Evolutionary conservation across 192 early-diverging fungal genomes (phyloP).

Genomic region (Rhizophlyctis rosea): DNA sequence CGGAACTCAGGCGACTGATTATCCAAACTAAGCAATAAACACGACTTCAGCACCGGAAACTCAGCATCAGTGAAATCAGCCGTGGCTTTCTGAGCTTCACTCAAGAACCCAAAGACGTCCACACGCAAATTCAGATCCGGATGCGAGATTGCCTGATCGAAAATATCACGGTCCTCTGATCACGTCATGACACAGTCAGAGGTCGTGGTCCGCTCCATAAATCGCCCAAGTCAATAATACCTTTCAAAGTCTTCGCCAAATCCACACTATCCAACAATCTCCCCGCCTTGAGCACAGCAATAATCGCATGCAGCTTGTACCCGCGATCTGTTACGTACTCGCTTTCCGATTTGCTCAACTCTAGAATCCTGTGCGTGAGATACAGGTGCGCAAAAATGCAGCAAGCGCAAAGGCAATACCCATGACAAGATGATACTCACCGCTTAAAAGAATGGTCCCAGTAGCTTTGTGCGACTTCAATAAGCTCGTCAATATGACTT

Average conservation of each 20-base stretch:
- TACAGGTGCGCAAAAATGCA: background rate
- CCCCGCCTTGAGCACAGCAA: conserved; percentile 54
- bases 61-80: conserved; percentile 61
- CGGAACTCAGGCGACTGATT: conserved; percentile 79
- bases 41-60: conserved; percentile 59
- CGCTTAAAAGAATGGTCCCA: conserved; percentile 44
- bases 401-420: background rate
- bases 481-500: conserved; percentile 50
- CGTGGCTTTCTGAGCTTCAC: conserved; percentile 71
- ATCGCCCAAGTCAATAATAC: conserved; percentile 24
- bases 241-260: conserved; percentile 12
- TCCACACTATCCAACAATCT: conserved; percentile 57
- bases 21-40: conserved; percentile 68
- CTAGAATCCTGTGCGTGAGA: background rate
- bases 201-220: too few relatives aligned
- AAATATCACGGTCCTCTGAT: conserved; percentile 12
- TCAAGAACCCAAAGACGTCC: conserved; percentile 77
- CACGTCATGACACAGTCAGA: too few relatives aligned
- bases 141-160: conserved; percentile 68
- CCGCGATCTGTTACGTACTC: conserved; percentile 29
- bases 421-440: too few relatives aligned
- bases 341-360: background rate
- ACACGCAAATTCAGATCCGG: conserved; percentile 68
- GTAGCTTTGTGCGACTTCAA: conserved; percentile 48
- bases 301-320: conserved; percentile 61